These are phyloP conservation scores for Colletotrichum tropicicola DNA, from an alignment of 2,329 filamentous ascomycete genomes.

Conservation along the genomic window DNA sequence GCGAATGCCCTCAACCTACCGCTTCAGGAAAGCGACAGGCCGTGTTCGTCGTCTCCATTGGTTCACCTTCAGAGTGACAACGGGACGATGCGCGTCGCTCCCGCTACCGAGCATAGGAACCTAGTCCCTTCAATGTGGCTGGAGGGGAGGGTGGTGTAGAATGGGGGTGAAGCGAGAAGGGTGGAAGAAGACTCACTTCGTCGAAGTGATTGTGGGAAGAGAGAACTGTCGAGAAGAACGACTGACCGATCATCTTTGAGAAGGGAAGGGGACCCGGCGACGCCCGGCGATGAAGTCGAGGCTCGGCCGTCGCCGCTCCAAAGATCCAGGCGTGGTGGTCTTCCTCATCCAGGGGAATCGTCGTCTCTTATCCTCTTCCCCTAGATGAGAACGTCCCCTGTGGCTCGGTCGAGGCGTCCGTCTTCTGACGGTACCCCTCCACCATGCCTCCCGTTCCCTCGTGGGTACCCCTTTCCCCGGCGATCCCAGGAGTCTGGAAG, in stretches of 20 bases:
- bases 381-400: neutral
- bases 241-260: neutral
- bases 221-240: too few relatives aligned
- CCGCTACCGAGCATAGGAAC: neutral
- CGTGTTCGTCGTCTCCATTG: constrained; percentile 18
- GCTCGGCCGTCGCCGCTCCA: too few relatives aligned
- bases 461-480: constrained; percentile 25
- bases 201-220: neutral
- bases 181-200: neutral
- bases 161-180: neutral
- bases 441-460: constrained; percentile 20
- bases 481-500: constrained; percentile 31
- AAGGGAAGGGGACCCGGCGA: neutral
- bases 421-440: constrained; percentile 15
- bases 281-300: neutral
- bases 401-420: constrained; percentile 10
- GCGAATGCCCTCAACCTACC: constrained; percentile 22
- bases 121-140: constrained; percentile 12
- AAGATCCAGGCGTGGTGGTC: too few relatives aligned
- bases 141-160: neutral
- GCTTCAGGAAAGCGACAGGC: constrained; percentile 25
- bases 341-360: neutral
- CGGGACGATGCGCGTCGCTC: constrained; percentile 6
- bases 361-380: constrained; percentile 20
- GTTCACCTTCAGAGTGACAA: constrained; percentile 26